Evolutionary conservation across 768 basidiomycete species (phyloP).

Genomic region (Imleria badia): DNA sequence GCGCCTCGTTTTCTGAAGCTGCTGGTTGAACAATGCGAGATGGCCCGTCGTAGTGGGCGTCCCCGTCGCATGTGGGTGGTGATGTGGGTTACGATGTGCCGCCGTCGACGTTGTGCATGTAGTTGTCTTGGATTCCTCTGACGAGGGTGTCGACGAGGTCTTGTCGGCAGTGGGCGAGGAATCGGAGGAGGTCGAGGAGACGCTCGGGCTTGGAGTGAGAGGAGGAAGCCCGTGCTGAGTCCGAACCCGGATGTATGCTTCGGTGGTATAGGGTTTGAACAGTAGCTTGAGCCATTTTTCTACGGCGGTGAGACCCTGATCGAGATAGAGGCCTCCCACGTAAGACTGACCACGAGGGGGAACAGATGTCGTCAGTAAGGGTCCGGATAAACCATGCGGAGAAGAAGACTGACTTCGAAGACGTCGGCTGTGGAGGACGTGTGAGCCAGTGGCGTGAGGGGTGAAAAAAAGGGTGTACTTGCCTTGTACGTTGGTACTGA

Average conservation of each 20-base stretch:
- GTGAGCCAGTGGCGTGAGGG: background rate
- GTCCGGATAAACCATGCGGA: background rate
- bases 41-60: constrained; percentile 50
- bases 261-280: constrained; percentile 59
- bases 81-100: constrained; percentile 1
- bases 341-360: constrained; percentile 50
- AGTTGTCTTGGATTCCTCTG: background rate
- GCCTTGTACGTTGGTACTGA: constrained; percentile 76
- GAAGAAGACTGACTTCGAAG: constrained; percentile 63
- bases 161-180: background rate
- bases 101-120: constrained; percentile 10
- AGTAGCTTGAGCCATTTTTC: constrained; percentile 60
- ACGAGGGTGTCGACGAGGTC: background rate
- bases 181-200: constrained; percentile 15
- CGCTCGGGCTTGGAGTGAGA: constrained; percentile 15
- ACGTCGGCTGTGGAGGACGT: constrained; percentile 56
- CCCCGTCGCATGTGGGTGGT: constrained; percentile 20
- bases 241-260: constrained; percentile 65
- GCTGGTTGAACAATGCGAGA: constrained; percentile 79
- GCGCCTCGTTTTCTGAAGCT: constrained; percentile 56
- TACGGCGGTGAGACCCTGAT: constrained; percentile 60
- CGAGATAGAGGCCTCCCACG: constrained; percentile 74
- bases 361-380: constrained; percentile 1
- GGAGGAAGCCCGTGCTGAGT: constrained; percentile 65
- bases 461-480: constrained; percentile 12